Conservation (phyloP, 805 yeast genomes). For the Yarrowia keelungensis region DNA sequence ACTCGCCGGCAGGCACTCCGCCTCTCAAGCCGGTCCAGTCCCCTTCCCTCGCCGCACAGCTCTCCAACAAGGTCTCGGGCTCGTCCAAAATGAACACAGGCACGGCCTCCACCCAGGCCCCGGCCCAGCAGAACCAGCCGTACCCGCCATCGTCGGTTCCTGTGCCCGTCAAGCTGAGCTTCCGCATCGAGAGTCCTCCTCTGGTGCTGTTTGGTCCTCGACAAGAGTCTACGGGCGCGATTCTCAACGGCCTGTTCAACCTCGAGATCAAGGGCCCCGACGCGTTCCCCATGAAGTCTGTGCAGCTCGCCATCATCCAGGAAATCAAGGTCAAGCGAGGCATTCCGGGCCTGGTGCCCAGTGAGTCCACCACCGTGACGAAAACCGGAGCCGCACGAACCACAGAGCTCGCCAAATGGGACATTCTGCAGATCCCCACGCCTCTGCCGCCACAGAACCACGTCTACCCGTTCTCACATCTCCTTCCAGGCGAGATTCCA, state of each 20-base stretch:
- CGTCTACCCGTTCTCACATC: slow-evolving; percentile 89
- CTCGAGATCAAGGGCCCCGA: slow-evolving; percentile 59
- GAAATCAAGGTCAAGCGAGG: slow-evolving; percentile 53
- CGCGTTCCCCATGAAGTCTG: slow-evolving; percentile 59
- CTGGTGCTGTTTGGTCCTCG: slow-evolving; percentile 82
- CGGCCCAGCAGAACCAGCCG: slow-evolving; percentile 16
- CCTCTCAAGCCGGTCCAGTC: slow-evolving; percentile 27
- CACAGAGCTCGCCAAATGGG: slow-evolving; percentile 85
- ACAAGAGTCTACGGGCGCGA: slow-evolving; percentile 80
- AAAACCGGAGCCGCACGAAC: slow-evolving; percentile 61
- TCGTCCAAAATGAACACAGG: slow-evolving; percentile 32
- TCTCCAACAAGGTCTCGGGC: slow-evolving; percentile 24
- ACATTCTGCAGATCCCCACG: slow-evolving; percentile 66
- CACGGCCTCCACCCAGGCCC: slow-evolving; percentile 8
- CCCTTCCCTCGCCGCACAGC: slow-evolving; percentile 23
- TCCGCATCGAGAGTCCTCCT: slow-evolving; percentile 89
- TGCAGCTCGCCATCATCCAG: slow-evolving; percentile 74
- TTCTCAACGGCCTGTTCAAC: slow-evolving; percentile 78
- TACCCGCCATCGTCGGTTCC: slow-evolving; percentile 40
- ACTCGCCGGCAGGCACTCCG: slow-evolving; percentile 34
- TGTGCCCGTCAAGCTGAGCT: slow-evolving; percentile 47
- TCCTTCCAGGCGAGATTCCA: slow-evolving; percentile 87
- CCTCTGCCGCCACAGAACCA: slow-evolving; percentile 73
- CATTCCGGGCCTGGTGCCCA: slow-evolving; percentile 64
- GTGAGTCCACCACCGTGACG: slow-evolving; percentile 59